Evolutionary conservation across 495 filamentous ascomycete species (phyloP), one percentile per base, ranked within the genome.

Genomic region (Copromyces sp.): DNA sequence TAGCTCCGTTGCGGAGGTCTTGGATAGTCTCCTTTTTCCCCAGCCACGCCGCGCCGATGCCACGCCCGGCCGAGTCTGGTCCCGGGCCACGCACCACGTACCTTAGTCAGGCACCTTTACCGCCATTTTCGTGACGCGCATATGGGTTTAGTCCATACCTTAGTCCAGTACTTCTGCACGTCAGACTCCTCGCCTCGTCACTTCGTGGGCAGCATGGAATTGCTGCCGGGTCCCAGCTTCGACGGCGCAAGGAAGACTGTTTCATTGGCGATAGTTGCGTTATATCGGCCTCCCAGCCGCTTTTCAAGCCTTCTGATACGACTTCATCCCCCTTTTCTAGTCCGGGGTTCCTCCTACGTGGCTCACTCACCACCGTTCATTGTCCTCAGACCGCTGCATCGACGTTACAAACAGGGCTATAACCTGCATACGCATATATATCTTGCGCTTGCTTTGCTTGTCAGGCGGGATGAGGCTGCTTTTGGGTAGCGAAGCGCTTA

Each of bases 61-160:
- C 45, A 29, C 11, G 53, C 53, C 53, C 29, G 53, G 29, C 53
- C 29, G 7, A 35, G 29, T 65, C 14, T 35, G 29, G 29, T 65
- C 14, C 53, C 53, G 29, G 53, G 14, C 53, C 29, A 65, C 53
- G 53, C 29, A 35, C 53, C 53, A 65, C 29, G 7, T 35, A 35
- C 53, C 53, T 65, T 65, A 65, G 53, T 65, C 53, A 65, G 53
- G 53, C 53, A 65, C 53, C 53, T 65, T 65, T 65, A 65, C 53
- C 53, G 53, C 29, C 53, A 65, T 16, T 65, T 65, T 65, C 53
- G 14, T 65, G 53, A 65, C 53, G 53, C 53, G 53, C 53, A 65
- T 65, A 65, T 29, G 47, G 45, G 11, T 7, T 59, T 59, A 59
- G 47, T 59, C 20, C 47, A 24, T 53, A 14, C 20, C 29, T 61